Evolutionary conservation across 108 stramenopile species (phyloP).

Genomic region (Nannochloropsis salina): DNA sequence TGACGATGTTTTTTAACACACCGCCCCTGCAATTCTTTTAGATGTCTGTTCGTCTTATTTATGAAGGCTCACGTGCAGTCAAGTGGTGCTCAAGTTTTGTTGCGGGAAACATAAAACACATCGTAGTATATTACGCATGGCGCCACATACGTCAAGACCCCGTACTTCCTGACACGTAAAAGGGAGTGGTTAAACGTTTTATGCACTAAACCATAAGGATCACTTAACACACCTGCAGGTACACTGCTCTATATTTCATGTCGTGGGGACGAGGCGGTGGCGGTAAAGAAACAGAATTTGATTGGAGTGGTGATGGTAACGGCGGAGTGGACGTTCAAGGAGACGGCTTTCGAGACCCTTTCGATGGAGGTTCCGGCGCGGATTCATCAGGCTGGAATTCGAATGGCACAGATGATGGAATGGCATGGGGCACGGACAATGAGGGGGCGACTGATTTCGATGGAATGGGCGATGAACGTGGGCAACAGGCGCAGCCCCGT

Average conservation of each 20-base stretch:
- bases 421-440: not conserved
- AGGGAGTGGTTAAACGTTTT: no score
- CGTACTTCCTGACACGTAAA: no score
- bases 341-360: not conserved
- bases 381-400: not conserved
- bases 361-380: not conserved
- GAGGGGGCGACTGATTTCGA: not conserved
- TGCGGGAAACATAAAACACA: no score
- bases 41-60: no score
- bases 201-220: no score
- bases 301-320: constrained; percentile 15
- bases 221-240: no score
- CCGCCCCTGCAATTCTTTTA: no score
- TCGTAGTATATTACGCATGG: no score
- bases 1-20: no score
- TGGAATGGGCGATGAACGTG: not conserved
- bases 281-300: not conserved
- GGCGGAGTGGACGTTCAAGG: not conserved
- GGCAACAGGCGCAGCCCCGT: not conserved
- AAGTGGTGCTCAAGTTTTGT: no score
- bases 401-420: not conserved
- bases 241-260: not conserved
- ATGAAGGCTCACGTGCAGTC: no score
- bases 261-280: constrained; percentile 10
- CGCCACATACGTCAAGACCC: no score